Base-by-base conservation (phyloP, 768 basidiomycete genomes). In the Rhizopogon rudus region DNA sequence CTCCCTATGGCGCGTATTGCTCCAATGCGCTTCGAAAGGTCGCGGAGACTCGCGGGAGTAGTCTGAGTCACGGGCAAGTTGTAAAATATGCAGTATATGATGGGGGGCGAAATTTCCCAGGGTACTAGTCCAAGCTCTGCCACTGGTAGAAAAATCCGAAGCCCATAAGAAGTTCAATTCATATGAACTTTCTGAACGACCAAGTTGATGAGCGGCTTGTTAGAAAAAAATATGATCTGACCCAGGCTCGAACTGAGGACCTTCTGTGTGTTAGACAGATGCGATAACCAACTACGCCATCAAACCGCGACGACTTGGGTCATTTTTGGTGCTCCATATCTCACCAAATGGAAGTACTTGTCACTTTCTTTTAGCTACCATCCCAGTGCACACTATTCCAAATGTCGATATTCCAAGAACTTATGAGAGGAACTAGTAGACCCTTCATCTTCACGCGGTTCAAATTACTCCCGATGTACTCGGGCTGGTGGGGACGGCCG, bases 231-330 rank as follows among this genome's bases (percentile, higher is more conserved):
- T 25, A 41, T 69, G 68, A 69, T 70, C 61, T 66, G 80, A 81
- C 71, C 79, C 81, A 77, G 82, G 81, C 65, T 84, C 81, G 81
- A 84, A 83, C 83, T 77, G 81, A 73, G 76, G 82, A 80, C 81
- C 83, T 82, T 82, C 83, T 83, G 83, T 83, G 83, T 85, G 83
- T 86, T 83, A 85, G 83, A 85, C 84, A 83, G 82, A 84, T 82
- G 83, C 81, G 83, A 86, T 86, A 85, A 86, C 83, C 83, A 86
- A 84, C 82, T 85, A 86, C 84, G 81, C 83, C 84, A 85, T 80
- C 81, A 66, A 60, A 70, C 68, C 66, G 5, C 4, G 25, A 25
- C 25, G 25, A 25, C 25, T 25, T 25, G 3, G 25, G 25, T 4
- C 25, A 4, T 25, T 25, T 25, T 25, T 25, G 25, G 25, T 25